phyloP scores from a whole-genome alignment of 2,329 filamentous ascomycete genomes.

The Apiospora koreana region DNA sequence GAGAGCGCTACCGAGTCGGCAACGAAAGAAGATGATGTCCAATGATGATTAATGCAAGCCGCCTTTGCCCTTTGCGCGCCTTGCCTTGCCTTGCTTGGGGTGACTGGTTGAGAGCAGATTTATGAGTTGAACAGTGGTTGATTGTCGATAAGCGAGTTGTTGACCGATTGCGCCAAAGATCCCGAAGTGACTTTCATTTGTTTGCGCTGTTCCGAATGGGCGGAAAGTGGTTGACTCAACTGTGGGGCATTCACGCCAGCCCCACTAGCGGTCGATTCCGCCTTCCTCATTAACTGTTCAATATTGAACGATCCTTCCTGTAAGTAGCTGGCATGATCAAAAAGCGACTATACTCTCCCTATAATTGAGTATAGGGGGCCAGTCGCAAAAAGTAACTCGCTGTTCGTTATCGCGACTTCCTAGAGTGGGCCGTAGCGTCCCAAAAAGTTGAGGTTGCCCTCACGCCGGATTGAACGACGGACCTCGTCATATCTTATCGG shows the following conservation, averaged over 20 bases:
- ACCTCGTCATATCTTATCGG: slow-evolving; percentile 2
- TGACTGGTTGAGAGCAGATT: neutral
- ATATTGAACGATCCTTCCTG: neutral
- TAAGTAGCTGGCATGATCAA: neutral
- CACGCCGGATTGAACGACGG: slow-evolving; percentile 9
- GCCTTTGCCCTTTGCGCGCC: neutral
- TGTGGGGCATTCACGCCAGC: neutral
- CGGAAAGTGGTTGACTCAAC: neutral
- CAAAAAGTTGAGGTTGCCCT: neutral
- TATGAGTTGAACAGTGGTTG: neutral
- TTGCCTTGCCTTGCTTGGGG: too few species aligned
- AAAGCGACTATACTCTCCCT: too few species aligned
- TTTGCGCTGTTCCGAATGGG: neutral
- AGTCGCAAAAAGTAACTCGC: neutral
- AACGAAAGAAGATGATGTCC: too few species aligned
- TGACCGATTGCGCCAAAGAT: neutral
- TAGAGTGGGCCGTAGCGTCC: neutral
- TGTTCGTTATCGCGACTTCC: too few species aligned
- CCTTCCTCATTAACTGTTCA: neutral
- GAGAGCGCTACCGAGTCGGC: too few species aligned
- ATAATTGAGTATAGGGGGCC: too few species aligned
- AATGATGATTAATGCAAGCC: neutral
- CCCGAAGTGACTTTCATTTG: neutral
- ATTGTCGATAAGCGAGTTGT: neutral
- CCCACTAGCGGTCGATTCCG: neutral